phyloP scores from a whole-genome alignment of 2,329 filamentous ascomycete species.

The Fusarium acutatum region DNA sequence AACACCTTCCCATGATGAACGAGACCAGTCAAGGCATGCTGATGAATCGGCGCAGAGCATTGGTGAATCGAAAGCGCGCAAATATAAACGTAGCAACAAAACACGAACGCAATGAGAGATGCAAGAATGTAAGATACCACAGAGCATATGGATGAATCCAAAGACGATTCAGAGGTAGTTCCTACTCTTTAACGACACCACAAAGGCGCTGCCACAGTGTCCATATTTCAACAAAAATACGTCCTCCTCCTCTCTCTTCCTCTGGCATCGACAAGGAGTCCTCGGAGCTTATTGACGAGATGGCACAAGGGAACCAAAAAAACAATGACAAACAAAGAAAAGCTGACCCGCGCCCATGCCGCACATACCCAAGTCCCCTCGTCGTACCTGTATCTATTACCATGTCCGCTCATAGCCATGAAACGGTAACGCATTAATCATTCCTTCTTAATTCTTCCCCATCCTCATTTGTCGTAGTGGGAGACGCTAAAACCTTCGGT shows the following conservation, averaged over 20 bases:
- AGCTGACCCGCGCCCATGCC: slow-evolving; percentile 7
- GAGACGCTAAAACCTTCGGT: slow-evolving; percentile 1
- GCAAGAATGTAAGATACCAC: not conserved
- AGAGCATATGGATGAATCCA: not conserved
- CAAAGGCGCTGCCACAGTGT: slow-evolving; percentile 15
- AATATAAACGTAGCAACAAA: not conserved
- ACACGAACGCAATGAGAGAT: not conserved
- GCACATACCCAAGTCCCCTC: slow-evolving; percentile 19
- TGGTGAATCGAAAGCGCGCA: not conserved
- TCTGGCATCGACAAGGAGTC: not conserved
- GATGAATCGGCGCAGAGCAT: slow-evolving; percentile 1
- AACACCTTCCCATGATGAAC: slow-evolving; percentile 25
- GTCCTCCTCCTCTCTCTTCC: slow-evolving; percentile 1
- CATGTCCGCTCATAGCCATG: slow-evolving; percentile 18
- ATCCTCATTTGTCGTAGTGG: slow-evolving; percentile 1
- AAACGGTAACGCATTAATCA: slow-evolving; percentile 35
- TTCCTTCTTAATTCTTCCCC: slow-evolving; percentile 22
- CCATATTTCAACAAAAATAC: slow-evolving; percentile 27
- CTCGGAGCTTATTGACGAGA: not conserved
- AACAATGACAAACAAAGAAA: slow-evolving; percentile 14
- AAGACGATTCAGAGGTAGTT: slow-evolving; percentile 1
- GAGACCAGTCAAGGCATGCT: slow-evolving; percentile 2
- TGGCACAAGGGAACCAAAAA: not conserved
- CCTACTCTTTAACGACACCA: slow-evolving; percentile 24
- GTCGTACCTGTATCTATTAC: slow-evolving; percentile 16